Base-by-base conservation (phyloP, 169 alveolate genomes). In the Cryptosporidium xiaoi region DNA sequence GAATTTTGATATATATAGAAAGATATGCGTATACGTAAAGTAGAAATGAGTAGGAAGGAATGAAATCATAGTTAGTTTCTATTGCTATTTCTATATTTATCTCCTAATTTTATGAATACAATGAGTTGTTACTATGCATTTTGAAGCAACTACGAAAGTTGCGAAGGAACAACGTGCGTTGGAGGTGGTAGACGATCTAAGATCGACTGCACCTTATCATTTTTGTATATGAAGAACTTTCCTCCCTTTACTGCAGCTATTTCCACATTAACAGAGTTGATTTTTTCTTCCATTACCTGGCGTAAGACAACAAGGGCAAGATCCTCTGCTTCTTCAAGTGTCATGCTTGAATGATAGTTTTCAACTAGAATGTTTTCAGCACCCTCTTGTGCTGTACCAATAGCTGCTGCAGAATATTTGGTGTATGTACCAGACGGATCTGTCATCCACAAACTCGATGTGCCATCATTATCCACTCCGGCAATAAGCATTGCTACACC, bases 391-490 rank as follows among this genome's bases (percentile, higher is more conserved):
- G 98, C 98, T 56, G 98, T 96, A 5, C 99, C 99, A 1, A 98
- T 93, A 29, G 99, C 99, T 51, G 99, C 98, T 13, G 99, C 99
- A 69, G 94, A 95, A 90, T 84, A 96, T 93, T 95, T 93, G 33
- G 95, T 96, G 91, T 92, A 94, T 50, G 99, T 98, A 24, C 99
- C 99, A n/a, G 99, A 95, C 2, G 99, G 99, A 65, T 98, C 99
- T 15, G 98, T 93, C 90, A 97, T 92, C 97, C 97, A 97, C 13
- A 98, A 93, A 51, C 96, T 94, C 13, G 99, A 99, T 4, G 99
- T 99, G 0, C 83, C 90, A 50, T 95, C 96, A 50, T 92, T 93
- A 92, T 98, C 99, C 50, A 94, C 95, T 3, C 99, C 99, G 13
- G 98, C 99, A 36, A 97, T 95, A 51, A 98, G 90, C 77, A 98